A percentile compares a stretch with the other conserved stretches of the same genome.
phyloP scores from a whole-genome alignment of 768 basidiomycete species.

The Suillus ampliporus region DNA sequence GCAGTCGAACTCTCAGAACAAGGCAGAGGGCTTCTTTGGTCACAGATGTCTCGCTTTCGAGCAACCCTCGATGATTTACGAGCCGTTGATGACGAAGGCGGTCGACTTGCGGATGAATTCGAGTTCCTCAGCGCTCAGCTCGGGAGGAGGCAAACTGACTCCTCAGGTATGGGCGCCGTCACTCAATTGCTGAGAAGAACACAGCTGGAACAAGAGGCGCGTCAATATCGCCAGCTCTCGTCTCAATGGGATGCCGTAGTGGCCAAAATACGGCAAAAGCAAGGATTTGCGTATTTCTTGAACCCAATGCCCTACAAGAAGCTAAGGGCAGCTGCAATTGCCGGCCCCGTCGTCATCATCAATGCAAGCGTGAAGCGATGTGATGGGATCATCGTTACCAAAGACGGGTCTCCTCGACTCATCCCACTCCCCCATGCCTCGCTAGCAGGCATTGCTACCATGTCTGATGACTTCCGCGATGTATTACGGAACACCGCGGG shows the following conservation, averaged over 20 bases:
- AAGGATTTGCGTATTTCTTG: conserved; percentile 39
- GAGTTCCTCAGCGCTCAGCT: conserved; percentile 26
- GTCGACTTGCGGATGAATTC: conserved; percentile 30
- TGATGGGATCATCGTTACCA: conserved; percentile 44
- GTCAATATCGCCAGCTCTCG: conserved; percentile 21
- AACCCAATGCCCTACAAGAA: conserved; percentile 24
- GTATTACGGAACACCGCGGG: conserved; percentile 14
- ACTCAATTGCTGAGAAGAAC: background rate
- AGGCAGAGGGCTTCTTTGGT: conserved; percentile 37
- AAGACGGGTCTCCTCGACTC: conserved; percentile 22
- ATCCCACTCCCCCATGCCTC: conserved; percentile 25
- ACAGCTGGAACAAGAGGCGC: conserved; percentile 21
- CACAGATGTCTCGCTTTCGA: conserved; percentile 32
- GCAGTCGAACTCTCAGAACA: conserved; percentile 44
- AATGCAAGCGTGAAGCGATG: conserved; percentile 40
- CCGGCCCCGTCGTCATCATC: conserved; percentile 44
- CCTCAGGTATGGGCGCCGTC: background rate
- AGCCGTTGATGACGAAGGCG: conserved; percentile 18
- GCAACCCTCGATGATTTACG: conserved; percentile 33
- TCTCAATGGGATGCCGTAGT: conserved; percentile 26
- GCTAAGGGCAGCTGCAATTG: conserved; percentile 25
- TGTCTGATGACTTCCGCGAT: conserved; percentile 14
- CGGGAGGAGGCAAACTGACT: conserved; percentile 2
- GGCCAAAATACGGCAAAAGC: conserved; percentile 25
- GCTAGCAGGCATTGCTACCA: conserved; percentile 15